Evolutionary conservation across 1,139 yeast species (phyloP), one percentile per base, ranked within the genome.

Genomic region (Geotrichum europaeum): DNA sequence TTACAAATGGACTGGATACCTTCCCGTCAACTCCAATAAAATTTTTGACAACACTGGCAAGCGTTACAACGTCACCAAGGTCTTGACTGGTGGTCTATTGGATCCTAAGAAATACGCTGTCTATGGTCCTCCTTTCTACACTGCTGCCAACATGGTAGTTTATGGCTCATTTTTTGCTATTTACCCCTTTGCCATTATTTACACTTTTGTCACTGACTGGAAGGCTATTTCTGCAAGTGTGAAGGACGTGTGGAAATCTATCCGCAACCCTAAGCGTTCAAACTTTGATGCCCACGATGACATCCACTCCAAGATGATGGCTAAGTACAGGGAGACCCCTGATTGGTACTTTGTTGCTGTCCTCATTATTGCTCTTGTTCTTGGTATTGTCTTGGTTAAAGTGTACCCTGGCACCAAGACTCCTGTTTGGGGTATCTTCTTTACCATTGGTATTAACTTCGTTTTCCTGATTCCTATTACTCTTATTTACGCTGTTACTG

Each of bases 241-340:
- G 34, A 28, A 40, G 13, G 59, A 56, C 30, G 51, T 61, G 7
- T 62, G 40, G 56, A 69, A 68, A 28, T 69, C 73, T 18, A 63
- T 75, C 58, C 66, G 68, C 62, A 66, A 74, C 15, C 63, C 78
- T 40, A 69, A 66, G 47, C 72, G 73, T 54, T 73, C 74, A 43
- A 71, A 69, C 47, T 70, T 70, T 64, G 73, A 70, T 2, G n/a
- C 50, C 4, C 55, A 57, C 51, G 50, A 63, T 24, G 64, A 63
- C 52, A 57, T 53, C 18, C 64, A 62, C 51, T 53, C 62, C 7
- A 51, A 60, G 25, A 79, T 81, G 83, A 81, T 82, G 84, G 63
- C 75, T 36, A 72, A 71, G 28, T 82, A 82, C 68, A 76, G 76
- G 51, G 88, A 84, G 66, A 87, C 83, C 47, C 88, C 88, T 20